Percentiles rank a stretch among this genome's conserved stretches.
Evolutionary conservation across 1,284 basidiomycete species (phyloP).

Genomic region (Exobasidium rhododendri): DNA sequence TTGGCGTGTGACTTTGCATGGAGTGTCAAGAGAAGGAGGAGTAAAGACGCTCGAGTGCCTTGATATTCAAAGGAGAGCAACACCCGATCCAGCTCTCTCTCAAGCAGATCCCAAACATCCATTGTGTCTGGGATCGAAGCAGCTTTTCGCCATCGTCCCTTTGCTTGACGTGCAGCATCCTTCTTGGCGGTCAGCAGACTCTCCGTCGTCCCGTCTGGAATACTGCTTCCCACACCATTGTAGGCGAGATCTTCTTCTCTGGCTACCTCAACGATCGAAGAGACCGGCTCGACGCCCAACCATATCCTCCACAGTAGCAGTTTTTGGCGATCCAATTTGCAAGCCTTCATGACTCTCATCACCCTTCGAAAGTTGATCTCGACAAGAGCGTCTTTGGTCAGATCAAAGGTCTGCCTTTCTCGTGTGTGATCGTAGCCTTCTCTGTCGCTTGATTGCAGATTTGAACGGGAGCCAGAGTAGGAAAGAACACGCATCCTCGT

Average conservation of each 20-base stretch:
- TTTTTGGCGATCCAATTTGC: conserved; percentile 44
- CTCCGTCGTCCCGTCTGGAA: background rate
- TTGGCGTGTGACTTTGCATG: conserved; percentile 34
- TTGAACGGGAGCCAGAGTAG: too few species aligned
- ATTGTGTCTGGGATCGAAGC: conserved; percentile 25
- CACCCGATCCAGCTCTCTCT: conserved; percentile 36
- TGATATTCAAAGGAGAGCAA: conserved; percentile 44
- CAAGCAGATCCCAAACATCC: conserved; percentile 45
- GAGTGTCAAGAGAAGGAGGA: conserved; percentile 31
- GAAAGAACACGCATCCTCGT: background rate
- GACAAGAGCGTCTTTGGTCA: conserved; percentile 43
- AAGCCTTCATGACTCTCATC: conserved; percentile 36
- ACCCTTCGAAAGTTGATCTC: conserved; percentile 46
- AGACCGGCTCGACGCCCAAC: conserved; percentile 27
- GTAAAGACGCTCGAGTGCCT: conserved; percentile 28
- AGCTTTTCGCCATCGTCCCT: conserved; percentile 25
- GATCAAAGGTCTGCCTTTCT: conserved; percentile 16
- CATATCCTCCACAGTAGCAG: conserved; percentile 49
- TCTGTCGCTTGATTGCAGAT: too few species aligned
- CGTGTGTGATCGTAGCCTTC: background rate
- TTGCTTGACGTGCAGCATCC: conserved; percentile 1
- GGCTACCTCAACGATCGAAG: conserved; percentile 1
- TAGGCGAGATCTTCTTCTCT: conserved; percentile 21
- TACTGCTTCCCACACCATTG: conserved; percentile 17
- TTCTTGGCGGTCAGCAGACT: background rate